Percentiles rank a stretch among this genome's conserved stretches.
These are phyloP conservation scores for Claviceps cyperi DNA, from an alignment of 2,329 filamentous ascomycete genomes.

Conservation along the genomic window DNA sequence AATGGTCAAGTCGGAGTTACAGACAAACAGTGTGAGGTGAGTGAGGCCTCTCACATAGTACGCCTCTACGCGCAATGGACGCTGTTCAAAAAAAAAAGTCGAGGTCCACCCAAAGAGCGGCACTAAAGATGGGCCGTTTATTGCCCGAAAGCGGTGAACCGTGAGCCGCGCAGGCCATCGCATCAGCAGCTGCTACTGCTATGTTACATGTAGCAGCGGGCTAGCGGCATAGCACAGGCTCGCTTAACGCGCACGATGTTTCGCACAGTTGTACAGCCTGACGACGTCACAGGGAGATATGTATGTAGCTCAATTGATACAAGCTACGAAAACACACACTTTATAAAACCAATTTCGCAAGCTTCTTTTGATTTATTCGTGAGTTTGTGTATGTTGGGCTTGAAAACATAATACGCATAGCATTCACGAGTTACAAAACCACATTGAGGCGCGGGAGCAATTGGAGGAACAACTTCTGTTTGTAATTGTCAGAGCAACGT, in stretches of 20 bases:
- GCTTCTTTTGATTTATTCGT: too few species aligned
- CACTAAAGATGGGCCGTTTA: constrained; percentile 13
- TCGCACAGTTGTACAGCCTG: not conserved
- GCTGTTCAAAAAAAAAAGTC: constrained; percentile 15
- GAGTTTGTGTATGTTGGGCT: too few species aligned
- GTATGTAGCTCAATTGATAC: too few species aligned
- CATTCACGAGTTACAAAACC: too few species aligned
- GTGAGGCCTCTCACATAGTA: not conserved
- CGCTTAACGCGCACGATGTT: not conserved
- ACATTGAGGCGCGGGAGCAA: not conserved
- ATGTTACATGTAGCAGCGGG: too few species aligned
- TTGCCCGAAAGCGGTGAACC: constrained; percentile 14
- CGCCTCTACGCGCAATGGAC: constrained; percentile 10
- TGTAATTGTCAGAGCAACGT: constrained; percentile 14
- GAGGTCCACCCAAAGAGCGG: constrained; percentile 10
- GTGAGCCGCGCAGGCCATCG: constrained; percentile 7
- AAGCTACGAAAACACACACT: too few species aligned
- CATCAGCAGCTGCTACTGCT: too few species aligned
- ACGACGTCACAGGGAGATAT: not conserved
- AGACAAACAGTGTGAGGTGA: not conserved
- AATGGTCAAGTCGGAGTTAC: not conserved
- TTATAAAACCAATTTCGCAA: too few species aligned
- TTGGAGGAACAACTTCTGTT: constrained; percentile 11
- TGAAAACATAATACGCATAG: not conserved
- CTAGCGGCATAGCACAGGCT: too few species aligned